Conservation (phyloP, 108 stramenopile species). For the Skeletonema menzelii region DNA sequence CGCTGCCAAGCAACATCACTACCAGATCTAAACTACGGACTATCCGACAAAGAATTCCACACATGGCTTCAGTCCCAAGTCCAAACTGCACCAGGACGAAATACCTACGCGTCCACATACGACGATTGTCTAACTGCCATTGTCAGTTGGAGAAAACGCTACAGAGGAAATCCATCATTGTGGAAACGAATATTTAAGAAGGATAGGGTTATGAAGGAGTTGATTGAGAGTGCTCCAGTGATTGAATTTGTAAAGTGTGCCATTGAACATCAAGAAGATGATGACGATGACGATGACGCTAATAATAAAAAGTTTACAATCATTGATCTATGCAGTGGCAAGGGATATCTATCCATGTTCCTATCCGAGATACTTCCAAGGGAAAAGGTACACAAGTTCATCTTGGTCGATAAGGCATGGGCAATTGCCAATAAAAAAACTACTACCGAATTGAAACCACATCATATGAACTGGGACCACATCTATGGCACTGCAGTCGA, state of each 20-base stretch:
- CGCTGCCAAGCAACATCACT: background rate
- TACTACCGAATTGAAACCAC: constrained; percentile 18
- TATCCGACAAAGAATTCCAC: constrained; percentile 35
- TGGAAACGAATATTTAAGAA: constrained; percentile 49
- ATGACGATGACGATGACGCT: background rate
- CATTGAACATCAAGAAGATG: constrained; percentile 1
- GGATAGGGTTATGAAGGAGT: constrained; percentile 53
- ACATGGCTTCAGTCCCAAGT: constrained; percentile 1
- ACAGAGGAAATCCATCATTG: constrained; percentile 41
- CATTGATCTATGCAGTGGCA: constrained; percentile 51
- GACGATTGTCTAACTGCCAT: constrained; percentile 9
- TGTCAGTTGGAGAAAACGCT: constrained; percentile 46
- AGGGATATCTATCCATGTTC: constrained; percentile 53
- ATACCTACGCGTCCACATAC: background rate
- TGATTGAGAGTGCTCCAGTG: constrained; percentile 49
- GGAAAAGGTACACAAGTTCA: constrained; percentile 30
- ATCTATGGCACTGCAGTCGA: constrained; percentile 37
- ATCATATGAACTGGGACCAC: constrained; percentile 60
- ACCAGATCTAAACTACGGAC: constrained; percentile 13
- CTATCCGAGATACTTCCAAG: constrained; percentile 46
- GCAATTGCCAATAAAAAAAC: constrained; percentile 28
- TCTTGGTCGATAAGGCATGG: constrained; percentile 59
- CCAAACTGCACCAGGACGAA: constrained; percentile 14
- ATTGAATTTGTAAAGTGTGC: constrained; percentile 24
- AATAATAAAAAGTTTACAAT: constrained; percentile 12